phyloP scores from a whole-genome alignment of 108 stramenopile species.

The Cyclotella atomus region DNA sequence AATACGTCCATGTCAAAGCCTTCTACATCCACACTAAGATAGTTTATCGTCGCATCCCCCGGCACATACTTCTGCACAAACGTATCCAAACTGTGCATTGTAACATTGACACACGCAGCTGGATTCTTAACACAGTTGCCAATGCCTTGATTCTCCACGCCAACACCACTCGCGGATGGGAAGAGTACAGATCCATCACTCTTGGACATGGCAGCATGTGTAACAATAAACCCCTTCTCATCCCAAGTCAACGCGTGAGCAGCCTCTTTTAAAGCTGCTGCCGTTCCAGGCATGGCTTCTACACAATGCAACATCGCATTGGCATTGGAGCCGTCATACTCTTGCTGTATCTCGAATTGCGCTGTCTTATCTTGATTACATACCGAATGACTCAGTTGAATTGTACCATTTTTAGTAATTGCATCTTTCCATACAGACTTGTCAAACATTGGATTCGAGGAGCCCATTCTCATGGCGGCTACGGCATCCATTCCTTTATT shows the following conservation, averaged over 20 bases:
- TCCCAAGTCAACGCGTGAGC: slow-evolving; percentile 15
- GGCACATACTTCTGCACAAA: slow-evolving; percentile 17
- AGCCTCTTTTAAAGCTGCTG: not conserved
- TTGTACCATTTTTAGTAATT: slow-evolving; percentile 18
- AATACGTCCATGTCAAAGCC: slow-evolving; percentile 40
- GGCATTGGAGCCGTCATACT: not conserved
- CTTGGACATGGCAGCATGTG: slow-evolving; percentile 50
- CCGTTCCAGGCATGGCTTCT: slow-evolving; percentile 66
- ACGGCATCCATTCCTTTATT: slow-evolving; percentile 80
- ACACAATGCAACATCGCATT: slow-evolving; percentile 46
- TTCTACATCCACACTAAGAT: slow-evolving; percentile 34
- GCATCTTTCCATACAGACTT: slow-evolving; percentile 50
- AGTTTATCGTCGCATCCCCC: slow-evolving; percentile 11
- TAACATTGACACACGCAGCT: slow-evolving; percentile 34
- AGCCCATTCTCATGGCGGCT: slow-evolving; percentile 59
- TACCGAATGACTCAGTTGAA: not conserved
- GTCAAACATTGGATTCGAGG: slow-evolving; percentile 37
- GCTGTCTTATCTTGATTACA: slow-evolving; percentile 30
- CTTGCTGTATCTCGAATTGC: slow-evolving; percentile 17
- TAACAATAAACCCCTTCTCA: slow-evolving; percentile 36
- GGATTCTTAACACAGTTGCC: slow-evolving; percentile 25
- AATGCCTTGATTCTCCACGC: slow-evolving; percentile 37
- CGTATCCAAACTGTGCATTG: slow-evolving; percentile 38
- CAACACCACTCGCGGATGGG: slow-evolving; percentile 28
- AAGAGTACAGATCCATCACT: slow-evolving; percentile 30